These are phyloP conservation scores for Inonotus hispidus DNA, from an alignment of 1,284 basidiomycete genomes.

Conservation along the genomic window DNA sequence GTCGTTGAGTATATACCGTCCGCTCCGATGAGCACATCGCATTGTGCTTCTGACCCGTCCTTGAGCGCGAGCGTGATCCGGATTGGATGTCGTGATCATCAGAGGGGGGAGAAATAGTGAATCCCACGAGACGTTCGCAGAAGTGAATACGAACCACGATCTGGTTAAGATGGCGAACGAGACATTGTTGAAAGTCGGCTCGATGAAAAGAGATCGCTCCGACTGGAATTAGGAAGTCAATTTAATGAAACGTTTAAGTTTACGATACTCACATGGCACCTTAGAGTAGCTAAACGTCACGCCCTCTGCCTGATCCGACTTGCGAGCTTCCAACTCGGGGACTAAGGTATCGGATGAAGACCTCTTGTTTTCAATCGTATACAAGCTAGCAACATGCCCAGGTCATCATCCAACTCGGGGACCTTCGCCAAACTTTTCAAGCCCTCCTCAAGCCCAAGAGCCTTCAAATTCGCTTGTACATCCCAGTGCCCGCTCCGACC, in stretches of 20 bases:
- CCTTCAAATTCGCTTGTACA: constrained; percentile 25
- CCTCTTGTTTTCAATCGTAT: neutral
- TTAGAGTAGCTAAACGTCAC: constrained; percentile 26
- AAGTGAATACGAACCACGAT: constrained; percentile 29
- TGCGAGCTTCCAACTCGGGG: constrained; percentile 30
- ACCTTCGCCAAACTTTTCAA: constrained; percentile 16
- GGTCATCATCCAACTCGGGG: constrained; percentile 4
- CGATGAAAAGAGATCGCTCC: constrained; percentile 36
- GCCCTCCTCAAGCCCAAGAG: constrained; percentile 24
- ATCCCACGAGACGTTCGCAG: constrained; percentile 37
- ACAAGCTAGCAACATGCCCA: neutral
- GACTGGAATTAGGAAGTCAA: constrained; percentile 27
- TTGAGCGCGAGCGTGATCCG: constrained; percentile 36
- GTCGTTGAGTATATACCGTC: constrained; percentile 38
- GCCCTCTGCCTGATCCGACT: constrained; percentile 31
- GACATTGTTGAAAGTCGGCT: constrained; percentile 37
- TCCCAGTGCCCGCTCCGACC: constrained; percentile 36
- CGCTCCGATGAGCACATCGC: constrained; percentile 45
- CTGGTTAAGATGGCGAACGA: constrained; percentile 33
- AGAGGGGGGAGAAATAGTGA: constrained; percentile 25
- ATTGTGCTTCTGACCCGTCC: constrained; percentile 38
- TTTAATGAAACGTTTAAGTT: too few relatives aligned
- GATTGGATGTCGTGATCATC: constrained; percentile 11
- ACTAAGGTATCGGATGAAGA: constrained; percentile 14
- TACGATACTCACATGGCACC: constrained; percentile 29